Percentiles rank a stretch among this genome's conserved stretches.
Conservation (phyloP, 2,329 filamentous ascomycete genomes). For the Paracoccidioides brasiliensis region DNA sequence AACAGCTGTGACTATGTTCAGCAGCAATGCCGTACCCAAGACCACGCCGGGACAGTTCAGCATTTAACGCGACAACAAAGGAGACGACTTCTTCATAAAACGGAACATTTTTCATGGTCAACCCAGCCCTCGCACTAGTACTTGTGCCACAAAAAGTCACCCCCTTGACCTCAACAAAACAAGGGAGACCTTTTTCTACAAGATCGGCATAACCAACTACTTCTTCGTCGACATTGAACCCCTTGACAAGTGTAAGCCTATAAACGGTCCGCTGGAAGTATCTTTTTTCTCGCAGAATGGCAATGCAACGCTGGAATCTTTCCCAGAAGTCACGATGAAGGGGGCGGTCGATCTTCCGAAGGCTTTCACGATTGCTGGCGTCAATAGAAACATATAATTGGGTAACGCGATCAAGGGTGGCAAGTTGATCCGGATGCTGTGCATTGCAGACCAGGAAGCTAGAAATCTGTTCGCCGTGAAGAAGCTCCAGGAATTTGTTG, state of each 20-base stretch:
- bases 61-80: constrained; percentile 65
- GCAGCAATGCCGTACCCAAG: constrained; percentile 82
- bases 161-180: constrained; percentile 91
- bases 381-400: constrained; percentile 96
- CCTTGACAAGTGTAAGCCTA: constrained; percentile 88
- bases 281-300: constrained; percentile 72
- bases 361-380: constrained; percentile 74
- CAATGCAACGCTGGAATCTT: constrained; percentile 78
- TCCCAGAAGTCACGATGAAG: constrained; percentile 97
- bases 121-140: constrained; percentile 66
- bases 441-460: constrained; percentile 96
- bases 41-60: constrained; percentile 54
- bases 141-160: constrained; percentile 94
- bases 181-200: constrained; percentile 72
- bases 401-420: constrained; percentile 68
- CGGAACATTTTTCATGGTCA: constrained; percentile 95
- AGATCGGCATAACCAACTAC: constrained; percentile 80
- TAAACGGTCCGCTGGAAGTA: constrained; percentile 87
- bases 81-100: constrained; percentile 83
- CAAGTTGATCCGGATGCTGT: constrained; percentile 85
- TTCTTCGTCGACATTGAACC: constrained; percentile 94
- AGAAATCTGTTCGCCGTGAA: constrained; percentile 77
- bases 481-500: constrained; percentile 74
- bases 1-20: constrained; percentile 92
- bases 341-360: constrained; percentile 80